A percentile compares a stretch with the other conserved stretches of the same genome.
These are phyloP conservation scores for Sphenostylis stenocarpa DNA, from an alignment of 306 rosid genomes.

Conservation along the genomic window DNA sequence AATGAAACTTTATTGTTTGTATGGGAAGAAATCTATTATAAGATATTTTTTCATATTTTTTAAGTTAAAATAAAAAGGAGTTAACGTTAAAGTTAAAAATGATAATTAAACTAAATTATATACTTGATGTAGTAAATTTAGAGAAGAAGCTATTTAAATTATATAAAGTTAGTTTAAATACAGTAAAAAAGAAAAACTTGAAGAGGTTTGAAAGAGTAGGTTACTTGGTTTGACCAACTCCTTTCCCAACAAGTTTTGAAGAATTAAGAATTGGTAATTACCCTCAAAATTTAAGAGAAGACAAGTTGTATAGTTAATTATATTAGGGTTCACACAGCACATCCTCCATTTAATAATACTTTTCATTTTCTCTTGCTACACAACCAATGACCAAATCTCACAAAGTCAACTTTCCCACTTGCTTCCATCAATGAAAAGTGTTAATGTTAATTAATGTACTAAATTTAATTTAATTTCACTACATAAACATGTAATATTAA, in stretches of 20 bases:
- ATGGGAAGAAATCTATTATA: no score
- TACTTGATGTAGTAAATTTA: not conserved
- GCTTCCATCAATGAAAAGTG: not conserved
- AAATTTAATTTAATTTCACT: not conserved
- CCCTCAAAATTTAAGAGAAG: not conserved
- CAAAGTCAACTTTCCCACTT: conserved; percentile 24
- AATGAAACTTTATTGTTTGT: no score
- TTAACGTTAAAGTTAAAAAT: no score
- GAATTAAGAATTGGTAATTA: conserved; percentile 1
- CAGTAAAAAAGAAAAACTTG: not conserved
- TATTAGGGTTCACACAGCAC: not conserved
- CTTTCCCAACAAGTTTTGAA: not conserved
- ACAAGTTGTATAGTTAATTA: not conserved
- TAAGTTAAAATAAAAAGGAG: no score
- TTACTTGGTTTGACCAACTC: conserved; percentile 10
- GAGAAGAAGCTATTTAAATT: not conserved
- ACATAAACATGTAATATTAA: no score
- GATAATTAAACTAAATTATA: no score
- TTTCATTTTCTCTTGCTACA: not conserved
- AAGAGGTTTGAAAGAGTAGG: not conserved
- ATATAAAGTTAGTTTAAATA: not conserved
- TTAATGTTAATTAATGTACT: not conserved
- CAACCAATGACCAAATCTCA: not conserved
- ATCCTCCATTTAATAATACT: not conserved
- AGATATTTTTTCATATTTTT: no score